phyloP scores from a whole-genome alignment of 176 grass and related monocot genomes.

The Oropetium thomaeum region DNA sequence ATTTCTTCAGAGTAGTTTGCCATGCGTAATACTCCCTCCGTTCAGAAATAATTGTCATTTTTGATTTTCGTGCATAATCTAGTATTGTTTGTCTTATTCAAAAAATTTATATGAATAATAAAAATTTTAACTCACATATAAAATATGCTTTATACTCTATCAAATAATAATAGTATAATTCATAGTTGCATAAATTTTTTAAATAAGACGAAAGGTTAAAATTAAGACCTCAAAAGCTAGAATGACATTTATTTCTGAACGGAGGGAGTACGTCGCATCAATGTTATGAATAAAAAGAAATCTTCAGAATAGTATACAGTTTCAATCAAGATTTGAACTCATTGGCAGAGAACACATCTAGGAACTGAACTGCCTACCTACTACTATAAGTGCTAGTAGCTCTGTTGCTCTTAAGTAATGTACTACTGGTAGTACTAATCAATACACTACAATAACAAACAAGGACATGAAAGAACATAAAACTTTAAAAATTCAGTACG shows the following conservation, averaged over 20 bases:
- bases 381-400: not conserved
- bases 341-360: not conserved
- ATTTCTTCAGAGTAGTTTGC: not conserved
- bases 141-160: too few species aligned
- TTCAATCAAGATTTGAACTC: not conserved
- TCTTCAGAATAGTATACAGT: too few species aligned
- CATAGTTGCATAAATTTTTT: too few species aligned
- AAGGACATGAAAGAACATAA: constrained; percentile 12
- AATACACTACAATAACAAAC: constrained; percentile 24
- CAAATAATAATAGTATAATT: too few species aligned
- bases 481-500: constrained; percentile 12
- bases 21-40: not conserved
- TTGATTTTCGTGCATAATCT: too few species aligned
- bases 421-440: not conserved
- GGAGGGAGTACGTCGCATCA: not conserved
- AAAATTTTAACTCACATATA: too few species aligned
- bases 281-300: not conserved
- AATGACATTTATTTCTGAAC: too few species aligned
- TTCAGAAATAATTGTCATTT: too few species aligned
- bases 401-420: not conserved
- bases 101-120: too few species aligned
- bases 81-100: too few species aligned
- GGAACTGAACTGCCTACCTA: not conserved
- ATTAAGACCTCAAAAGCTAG: too few species aligned
- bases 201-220: too few species aligned